phyloP scores from a whole-genome alignment of 306 rosid species.

The Fragaria iinumae region DNA sequence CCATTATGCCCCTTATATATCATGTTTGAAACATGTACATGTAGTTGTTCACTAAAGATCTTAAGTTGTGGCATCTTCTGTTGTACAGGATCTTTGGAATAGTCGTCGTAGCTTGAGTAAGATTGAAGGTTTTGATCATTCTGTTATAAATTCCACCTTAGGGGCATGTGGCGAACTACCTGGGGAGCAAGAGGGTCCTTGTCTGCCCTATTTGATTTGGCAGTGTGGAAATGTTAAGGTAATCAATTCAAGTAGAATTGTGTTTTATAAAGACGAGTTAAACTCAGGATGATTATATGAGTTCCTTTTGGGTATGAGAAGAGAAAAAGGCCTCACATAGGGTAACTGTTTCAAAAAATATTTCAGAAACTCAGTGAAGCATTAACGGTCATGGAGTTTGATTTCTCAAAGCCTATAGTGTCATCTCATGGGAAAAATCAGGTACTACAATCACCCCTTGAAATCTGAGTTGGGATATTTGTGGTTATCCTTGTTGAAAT shows the following conservation, averaged over 20 bases:
- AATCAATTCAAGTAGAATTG: slow-evolving; percentile 21
- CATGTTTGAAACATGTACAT: background rate
- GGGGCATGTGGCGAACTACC: slow-evolving; percentile 78
- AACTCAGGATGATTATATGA: slow-evolving; percentile 8
- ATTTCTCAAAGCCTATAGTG: slow-evolving; percentile 62
- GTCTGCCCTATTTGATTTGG: slow-evolving; percentile 67
- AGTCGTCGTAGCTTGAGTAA: slow-evolving; percentile 65
- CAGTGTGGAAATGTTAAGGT: slow-evolving; percentile 80
- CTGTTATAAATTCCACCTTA: slow-evolving; percentile 57
- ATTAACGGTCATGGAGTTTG: slow-evolving; percentile 77
- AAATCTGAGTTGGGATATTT: background rate
- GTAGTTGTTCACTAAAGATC: background rate
- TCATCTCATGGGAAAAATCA: slow-evolving; percentile 55
- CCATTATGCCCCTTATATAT: background rate
- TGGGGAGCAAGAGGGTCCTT: slow-evolving; percentile 55
- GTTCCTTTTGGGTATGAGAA: slow-evolving; percentile 18
- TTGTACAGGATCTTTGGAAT: slow-evolving; percentile 78
- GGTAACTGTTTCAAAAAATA: slow-evolving; percentile 9
- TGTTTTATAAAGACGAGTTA: slow-evolving; percentile 8
- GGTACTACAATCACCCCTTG: slow-evolving; percentile 43
- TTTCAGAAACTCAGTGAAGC: slow-evolving; percentile 80
- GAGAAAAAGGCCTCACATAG: slow-evolving; percentile 7
- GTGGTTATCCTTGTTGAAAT: background rate
- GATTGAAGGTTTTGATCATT: slow-evolving; percentile 80
- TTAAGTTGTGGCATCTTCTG: background rate